Evolutionary conservation across 2,329 filamentous ascomycete genomes (phyloP), one percentile per base, ranked within the genome.

Genomic region (Dactylella cylindrospora): DNA sequence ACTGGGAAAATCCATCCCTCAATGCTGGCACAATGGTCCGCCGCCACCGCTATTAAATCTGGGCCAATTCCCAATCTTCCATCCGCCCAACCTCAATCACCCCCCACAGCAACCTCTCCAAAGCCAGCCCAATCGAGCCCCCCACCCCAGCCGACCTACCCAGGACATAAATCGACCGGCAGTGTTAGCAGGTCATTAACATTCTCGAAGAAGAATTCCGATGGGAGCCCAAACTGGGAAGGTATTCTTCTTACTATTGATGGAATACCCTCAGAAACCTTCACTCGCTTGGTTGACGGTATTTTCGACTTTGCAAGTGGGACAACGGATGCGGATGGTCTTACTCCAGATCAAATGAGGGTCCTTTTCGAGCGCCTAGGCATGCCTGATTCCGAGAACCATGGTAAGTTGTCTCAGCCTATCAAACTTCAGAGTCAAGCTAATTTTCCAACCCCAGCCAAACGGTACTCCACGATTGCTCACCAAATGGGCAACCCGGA

Each of bases 101-200:
- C 35, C 3, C 22, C 26, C 12, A 25, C 47, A 10, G 17, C 35
- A 13, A n/a, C 26, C 19, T 19, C 25, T 6, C 6, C 46, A n/a
- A 26, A 19, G n/a, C 29, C 32, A 12, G 33, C 26, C 13, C 20
- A n/a, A 39, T n/a, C 15, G 2, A 19, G n/a, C 19, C 3, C 35
- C 9, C 35, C 40, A 9, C 26, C 47, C 0, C 55, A 52, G 25
- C 20, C 46, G 3, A 22, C 29, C 1, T 52, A 40, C 10, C 33
- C 46, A 6, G 28, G 31, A 0, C 55, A 61, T n/a, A 47, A 40
- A 22, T 31, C 47, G 1, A 28, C 36, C 2, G 40, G 33, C 2
- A 61, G 55, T 35, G 55, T 61, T 2, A 61, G 39, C 28, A 41
- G 55, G 38, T 61, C 55, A 1, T 25, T 53, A 10, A 61, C 55